A percentile compares a stretch with the other conserved stretches of the same genome.
Evolutionary conservation across 2,329 filamentous ascomycete genomes (phyloP).

Genomic region (Westerdykella aurantiaca): DNA sequence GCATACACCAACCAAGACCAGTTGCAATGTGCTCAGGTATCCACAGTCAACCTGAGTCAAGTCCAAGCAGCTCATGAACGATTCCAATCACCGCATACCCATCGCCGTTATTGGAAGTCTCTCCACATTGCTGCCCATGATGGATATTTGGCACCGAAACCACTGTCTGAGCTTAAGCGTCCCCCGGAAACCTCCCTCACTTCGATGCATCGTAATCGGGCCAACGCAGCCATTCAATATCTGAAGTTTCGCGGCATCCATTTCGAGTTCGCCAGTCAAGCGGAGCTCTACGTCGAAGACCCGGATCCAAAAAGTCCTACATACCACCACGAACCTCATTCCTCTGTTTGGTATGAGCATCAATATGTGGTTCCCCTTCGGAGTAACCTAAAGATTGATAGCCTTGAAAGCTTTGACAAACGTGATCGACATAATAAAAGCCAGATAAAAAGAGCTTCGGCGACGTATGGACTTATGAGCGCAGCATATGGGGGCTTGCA

Average conservation of each 20-base stretch:
- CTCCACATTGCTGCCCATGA: neutral
- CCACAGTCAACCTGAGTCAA: neutral
- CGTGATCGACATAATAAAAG: neutral
- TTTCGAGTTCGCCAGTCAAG: neutral
- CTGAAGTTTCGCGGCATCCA: constrained; percentile 2
- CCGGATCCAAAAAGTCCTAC: neutral
- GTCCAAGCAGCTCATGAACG: neutral
- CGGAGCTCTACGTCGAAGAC: neutral
- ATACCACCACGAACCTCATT: neutral
- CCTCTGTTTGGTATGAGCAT: neutral
- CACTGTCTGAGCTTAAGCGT: neutral
- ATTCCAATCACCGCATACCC: neutral
- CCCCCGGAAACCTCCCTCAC: neutral
- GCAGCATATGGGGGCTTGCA: constrained; percentile 20
- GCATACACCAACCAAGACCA: neutral
- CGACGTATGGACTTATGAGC: neutral
- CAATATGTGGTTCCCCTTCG: constrained; percentile 4
- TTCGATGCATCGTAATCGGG: constrained; percentile 2
- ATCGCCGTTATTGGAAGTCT: neutral
- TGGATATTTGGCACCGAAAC: neutral
- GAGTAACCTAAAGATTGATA: constrained; percentile 10
- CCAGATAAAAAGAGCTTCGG: neutral
- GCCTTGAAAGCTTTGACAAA: neutral
- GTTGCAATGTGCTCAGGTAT: neutral
- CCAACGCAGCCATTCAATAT: constrained; percentile 4